Evolutionary conservation across 192 early-diverging fungal genomes (phyloP).

Genomic region (Pilaira anomala): DNA sequence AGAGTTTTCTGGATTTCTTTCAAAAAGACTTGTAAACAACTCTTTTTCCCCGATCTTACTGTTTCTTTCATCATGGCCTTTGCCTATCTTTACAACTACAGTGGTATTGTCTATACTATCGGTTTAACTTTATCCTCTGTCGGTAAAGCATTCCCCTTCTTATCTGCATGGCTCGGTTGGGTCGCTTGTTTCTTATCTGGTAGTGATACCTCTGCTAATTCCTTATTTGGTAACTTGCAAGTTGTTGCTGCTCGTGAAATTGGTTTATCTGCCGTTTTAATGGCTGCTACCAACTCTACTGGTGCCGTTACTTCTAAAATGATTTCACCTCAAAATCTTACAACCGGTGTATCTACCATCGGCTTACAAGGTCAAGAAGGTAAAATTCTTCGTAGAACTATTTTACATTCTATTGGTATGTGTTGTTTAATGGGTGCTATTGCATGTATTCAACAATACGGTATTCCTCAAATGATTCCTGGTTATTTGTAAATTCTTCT

Average conservation of each 20-base stretch:
- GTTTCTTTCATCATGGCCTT: constrained; percentile 40
- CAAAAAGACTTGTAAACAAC: constrained; percentile 19
- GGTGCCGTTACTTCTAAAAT: constrained; percentile 38
- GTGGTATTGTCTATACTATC: constrained; percentile 36
- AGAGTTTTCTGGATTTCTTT: constrained; percentile 20
- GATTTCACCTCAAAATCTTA: constrained; percentile 43
- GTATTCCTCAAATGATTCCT: constrained; percentile 30
- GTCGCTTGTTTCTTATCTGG: constrained; percentile 40
- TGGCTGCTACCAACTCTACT: constrained; percentile 37
- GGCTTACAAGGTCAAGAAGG: constrained; percentile 37
- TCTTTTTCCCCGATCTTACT: constrained; percentile 29
- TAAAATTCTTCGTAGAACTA: constrained; percentile 31
- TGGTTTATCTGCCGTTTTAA: constrained; percentile 34
- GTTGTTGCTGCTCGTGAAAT: constrained; percentile 39
- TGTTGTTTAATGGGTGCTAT: constrained; percentile 30
- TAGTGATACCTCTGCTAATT: constrained; percentile 39
- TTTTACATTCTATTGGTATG: constrained; percentile 34
- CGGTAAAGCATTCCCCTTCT: constrained; percentile 37
- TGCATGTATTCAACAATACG: constrained; percentile 32
- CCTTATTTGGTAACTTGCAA: constrained; percentile 41
- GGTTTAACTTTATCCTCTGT: constrained; percentile 36
- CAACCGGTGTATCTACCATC: constrained; percentile 39
- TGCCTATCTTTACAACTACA: constrained; percentile 40
- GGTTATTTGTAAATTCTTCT: background rate
- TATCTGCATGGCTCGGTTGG: constrained; percentile 41